A percentile compares a stretch with the other conserved stretches of the same genome.
phyloP scores from a whole-genome alignment of 2,329 filamentous ascomycete genomes.

The Fonsecaea pugnacius region DNA sequence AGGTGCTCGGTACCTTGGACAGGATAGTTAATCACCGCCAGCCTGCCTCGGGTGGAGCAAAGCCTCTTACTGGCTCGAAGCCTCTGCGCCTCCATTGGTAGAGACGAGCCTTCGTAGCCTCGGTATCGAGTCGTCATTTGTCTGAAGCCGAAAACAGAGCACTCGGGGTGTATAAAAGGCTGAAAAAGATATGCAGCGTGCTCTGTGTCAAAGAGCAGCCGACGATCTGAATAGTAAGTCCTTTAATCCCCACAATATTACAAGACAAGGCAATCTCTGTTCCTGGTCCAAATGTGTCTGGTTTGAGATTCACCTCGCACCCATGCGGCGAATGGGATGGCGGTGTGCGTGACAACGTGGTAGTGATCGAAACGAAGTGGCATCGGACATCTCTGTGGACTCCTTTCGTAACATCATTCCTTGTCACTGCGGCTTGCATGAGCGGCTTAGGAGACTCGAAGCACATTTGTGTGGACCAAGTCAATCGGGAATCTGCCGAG shows the following conservation, averaged over 20 bases:
- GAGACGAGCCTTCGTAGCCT: not conserved
- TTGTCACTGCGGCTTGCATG: not conserved
- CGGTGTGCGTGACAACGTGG: not conserved
- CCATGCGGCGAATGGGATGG: not conserved
- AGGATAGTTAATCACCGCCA: not conserved
- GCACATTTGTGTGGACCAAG: not conserved
- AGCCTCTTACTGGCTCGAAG: not conserved
- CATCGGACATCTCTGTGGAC: not conserved
- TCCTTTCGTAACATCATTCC: conserved; percentile 3
- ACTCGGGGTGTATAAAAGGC: not conserved
- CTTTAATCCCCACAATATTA: not conserved
- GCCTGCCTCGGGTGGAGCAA: not conserved
- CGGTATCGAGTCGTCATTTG: conserved; percentile 6
- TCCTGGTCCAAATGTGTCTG: conserved; percentile 1
- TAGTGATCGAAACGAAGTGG: not conserved
- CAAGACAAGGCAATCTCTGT: not conserved
- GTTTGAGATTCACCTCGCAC: conserved; percentile 1
- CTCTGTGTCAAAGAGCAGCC: not conserved
- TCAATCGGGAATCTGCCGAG: not conserved
- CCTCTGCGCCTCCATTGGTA: not conserved
- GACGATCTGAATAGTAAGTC: not conserved
- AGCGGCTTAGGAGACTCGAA: not conserved
- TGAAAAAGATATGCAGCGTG: not conserved
- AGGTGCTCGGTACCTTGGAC: not conserved
- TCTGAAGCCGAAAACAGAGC: not conserved